These are phyloP conservation scores for Fragosphaeria purpurea DNA, from an alignment of 2,329 filamentous ascomycete genomes.

Conservation along the genomic window DNA sequence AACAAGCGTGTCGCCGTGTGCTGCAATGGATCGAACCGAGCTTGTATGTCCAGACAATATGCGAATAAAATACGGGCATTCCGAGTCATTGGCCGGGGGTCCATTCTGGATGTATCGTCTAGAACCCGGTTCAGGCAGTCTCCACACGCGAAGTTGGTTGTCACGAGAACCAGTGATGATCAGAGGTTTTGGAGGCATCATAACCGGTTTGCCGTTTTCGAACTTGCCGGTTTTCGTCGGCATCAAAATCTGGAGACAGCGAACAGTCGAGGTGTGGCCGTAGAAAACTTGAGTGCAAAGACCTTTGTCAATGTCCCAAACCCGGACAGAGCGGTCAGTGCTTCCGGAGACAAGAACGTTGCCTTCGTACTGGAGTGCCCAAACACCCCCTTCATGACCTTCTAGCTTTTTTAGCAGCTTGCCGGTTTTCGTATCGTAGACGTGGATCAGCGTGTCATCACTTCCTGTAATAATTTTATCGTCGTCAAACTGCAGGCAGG, in stretches of 20 bases:
- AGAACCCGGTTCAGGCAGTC: conserved; percentile 71
- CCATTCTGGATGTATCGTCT: conserved; percentile 69
- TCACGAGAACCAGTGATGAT: conserved; percentile 97
- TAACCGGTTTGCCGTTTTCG: conserved; percentile 61
- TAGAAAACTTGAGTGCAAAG: conserved; percentile 93
- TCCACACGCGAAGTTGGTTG: conserved; percentile 90
- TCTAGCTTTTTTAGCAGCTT: conserved; percentile 72
- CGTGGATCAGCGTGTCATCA: conserved; percentile 94
- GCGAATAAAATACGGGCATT: conserved; percentile 92
- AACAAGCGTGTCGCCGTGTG: conserved; percentile 89
- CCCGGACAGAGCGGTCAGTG: conserved; percentile 94
- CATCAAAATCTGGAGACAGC: conserved; percentile 89
- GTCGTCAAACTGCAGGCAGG: conserved; percentile 92
- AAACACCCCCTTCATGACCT: conserved; percentile 93
- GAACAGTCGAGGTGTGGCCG: conserved; percentile 93
- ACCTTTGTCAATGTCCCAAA: conserved; percentile 95
- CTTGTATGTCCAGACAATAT: conserved; percentile 79
- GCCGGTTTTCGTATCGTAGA: conserved; percentile 95
- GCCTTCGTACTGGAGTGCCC: conserved; percentile 93
- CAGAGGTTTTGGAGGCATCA: conserved; percentile 88
- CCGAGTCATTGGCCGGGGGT: conserved; percentile 60
- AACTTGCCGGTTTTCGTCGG: conserved; percentile 67
- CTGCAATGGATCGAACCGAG: conserved; percentile 91
- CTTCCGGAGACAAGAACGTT: conserved; percentile 93
- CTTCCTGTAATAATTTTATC: conserved; percentile 98